Percentiles rank a stretch among this genome's conserved stretches.
Evolutionary conservation across 345 rosid species (phyloP).

Genomic region (Xanthoceras sorbifolium): DNA sequence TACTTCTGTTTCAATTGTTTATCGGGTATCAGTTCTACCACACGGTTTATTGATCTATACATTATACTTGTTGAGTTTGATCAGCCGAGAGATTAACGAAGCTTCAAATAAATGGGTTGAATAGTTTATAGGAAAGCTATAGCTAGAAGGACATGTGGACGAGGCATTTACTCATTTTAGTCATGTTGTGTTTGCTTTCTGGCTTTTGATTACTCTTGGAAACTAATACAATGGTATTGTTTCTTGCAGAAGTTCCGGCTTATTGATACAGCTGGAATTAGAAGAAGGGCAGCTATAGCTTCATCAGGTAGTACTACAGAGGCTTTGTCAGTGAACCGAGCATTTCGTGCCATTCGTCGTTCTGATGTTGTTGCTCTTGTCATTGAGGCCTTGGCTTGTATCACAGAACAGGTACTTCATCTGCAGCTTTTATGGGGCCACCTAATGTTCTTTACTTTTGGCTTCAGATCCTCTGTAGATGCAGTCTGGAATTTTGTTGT

Average conservation of each 20-base stretch:
- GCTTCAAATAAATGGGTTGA: neutral
- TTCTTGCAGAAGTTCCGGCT: slow-evolving; percentile 80
- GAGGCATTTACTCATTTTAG: neutral
- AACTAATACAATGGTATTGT: slow-evolving; percentile 19
- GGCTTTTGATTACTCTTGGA: slow-evolving; percentile 16
- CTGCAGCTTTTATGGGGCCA: slow-evolving; percentile 11
- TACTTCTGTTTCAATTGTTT: neutral
- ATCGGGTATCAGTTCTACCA: neutral
- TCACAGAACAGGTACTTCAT: slow-evolving; percentile 85
- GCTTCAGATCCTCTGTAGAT: neutral
- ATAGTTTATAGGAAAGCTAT: neutral
- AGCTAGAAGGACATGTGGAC: neutral
- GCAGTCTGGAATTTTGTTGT: neutral
- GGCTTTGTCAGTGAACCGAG: slow-evolving; percentile 91
- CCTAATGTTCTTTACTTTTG: neutral
- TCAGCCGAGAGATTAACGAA: neutral
- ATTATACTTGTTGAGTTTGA: neutral
- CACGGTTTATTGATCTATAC: neutral
- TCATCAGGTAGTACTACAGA: slow-evolving; percentile 90
- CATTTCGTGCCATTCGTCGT: slow-evolving; percentile 87
- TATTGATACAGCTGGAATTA: slow-evolving; percentile 96
- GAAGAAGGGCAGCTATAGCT: slow-evolving; percentile 87
- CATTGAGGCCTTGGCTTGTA: slow-evolving; percentile 95
- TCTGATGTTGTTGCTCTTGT: slow-evolving; percentile 97
- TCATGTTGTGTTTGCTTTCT: slow-evolving; percentile 12